Evolutionary conservation across 169 alveolate genomes (phyloP).

Genomic region (Eimeria sp.): DNA sequence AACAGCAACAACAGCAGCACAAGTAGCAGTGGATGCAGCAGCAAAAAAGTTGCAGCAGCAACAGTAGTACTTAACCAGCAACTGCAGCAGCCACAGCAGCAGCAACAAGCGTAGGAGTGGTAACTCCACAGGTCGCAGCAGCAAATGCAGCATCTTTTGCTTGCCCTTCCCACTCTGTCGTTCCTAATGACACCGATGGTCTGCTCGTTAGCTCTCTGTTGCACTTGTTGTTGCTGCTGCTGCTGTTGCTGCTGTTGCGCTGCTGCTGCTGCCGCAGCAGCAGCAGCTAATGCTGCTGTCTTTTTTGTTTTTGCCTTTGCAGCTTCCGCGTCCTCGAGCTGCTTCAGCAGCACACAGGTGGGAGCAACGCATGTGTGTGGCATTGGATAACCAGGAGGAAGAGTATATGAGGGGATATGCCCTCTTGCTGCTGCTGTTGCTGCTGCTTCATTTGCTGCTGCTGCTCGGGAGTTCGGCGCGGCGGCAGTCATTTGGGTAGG

Average conservation of each 20-base stretch:
- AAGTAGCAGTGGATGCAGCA: not conserved
- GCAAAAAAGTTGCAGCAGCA: not conserved
- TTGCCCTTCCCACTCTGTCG: slow-evolving; percentile 16
- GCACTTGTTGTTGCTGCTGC: not conserved
- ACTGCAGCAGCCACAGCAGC: not conserved
- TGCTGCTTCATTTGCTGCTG: not conserved
- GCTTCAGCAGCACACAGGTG: slow-evolving; percentile 44
- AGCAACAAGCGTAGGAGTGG: not conserved
- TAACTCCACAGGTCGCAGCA: not conserved
- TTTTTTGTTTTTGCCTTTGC: not conserved
- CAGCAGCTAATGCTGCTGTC: not conserved
- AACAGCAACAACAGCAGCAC: not conserved
- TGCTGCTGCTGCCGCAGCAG: slow-evolving; percentile 7
- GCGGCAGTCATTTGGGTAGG: not conserved
- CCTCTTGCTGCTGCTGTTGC: not conserved
- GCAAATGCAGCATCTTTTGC: not conserved
- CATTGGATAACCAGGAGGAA: slow-evolving; percentile 21
- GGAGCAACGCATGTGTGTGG: slow-evolving; percentile 32
- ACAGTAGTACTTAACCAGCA: not conserved
- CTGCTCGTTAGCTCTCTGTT: not conserved
- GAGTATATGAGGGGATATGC: not conserved
- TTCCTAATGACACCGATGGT: not conserved
- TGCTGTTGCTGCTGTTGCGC: not conserved
- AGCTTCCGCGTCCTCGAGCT: slow-evolving; percentile 14
- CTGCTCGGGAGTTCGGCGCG: not conserved